A percentile compares a stretch with the other conserved stretches of the same genome.
Conservation (phyloP, 768 basidiomycete genomes). For the Tephrocybe rancida region DNA sequence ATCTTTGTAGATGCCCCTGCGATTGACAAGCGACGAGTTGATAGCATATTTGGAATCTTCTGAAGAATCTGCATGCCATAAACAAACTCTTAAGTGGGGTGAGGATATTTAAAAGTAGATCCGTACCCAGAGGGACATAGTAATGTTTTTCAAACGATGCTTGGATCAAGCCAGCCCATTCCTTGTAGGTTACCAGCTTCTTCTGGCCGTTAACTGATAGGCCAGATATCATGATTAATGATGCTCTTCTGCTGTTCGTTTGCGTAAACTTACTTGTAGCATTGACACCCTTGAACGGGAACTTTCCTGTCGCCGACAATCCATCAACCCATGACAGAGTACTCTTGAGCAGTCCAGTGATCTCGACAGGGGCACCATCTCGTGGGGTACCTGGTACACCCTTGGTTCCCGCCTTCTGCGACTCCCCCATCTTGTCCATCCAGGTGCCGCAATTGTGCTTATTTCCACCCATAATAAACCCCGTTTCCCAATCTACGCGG, state of each 20-base stretch:
- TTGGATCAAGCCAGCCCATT: constrained; percentile 89
- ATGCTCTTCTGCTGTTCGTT: neutral
- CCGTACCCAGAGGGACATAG: constrained; percentile 81
- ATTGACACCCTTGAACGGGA: constrained; percentile 90
- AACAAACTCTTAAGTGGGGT: constrained; percentile 3
- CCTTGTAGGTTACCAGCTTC: constrained; percentile 79
- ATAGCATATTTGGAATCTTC: constrained; percentile 75
- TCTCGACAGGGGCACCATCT: constrained; percentile 95
- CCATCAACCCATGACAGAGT: constrained; percentile 86
- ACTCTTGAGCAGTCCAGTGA: constrained; percentile 91
- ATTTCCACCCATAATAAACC: constrained; percentile 88
- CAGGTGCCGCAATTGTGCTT: constrained; percentile 88
- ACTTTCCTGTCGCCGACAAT: constrained; percentile 63
- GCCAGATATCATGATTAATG: neutral
- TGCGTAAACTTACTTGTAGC: constrained; percentile 62
- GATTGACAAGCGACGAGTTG: constrained; percentile 72
- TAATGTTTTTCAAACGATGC: constrained; percentile 87
- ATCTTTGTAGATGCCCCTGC: constrained; percentile 98
- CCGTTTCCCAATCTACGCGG: constrained; percentile 94
- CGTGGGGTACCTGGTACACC: constrained; percentile 95
- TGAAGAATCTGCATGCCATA: constrained; percentile 56
- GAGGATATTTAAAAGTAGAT: neutral
- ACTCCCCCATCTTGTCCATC: constrained; percentile 99
- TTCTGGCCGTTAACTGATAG: constrained; percentile 68
- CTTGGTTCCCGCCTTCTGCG: constrained; percentile 87